Evolutionary conservation across 208 protist species (phyloP).

Genomic region (Crithidia bombi): DNA sequence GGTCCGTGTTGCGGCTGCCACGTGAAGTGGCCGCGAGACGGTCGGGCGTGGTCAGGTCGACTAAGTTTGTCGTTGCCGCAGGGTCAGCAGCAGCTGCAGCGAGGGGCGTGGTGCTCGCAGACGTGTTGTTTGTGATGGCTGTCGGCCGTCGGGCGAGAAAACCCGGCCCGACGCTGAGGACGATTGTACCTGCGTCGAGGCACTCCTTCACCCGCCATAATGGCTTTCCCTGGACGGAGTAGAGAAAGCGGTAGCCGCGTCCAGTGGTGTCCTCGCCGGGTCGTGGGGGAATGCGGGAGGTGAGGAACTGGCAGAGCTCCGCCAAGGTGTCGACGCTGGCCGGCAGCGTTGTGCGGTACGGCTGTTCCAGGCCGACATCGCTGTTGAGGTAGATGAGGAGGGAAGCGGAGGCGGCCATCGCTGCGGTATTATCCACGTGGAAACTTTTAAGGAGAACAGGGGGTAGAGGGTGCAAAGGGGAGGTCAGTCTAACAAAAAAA

Average conservation of each 20-base stretch:
- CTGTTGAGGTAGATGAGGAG: conserved; percentile 69
- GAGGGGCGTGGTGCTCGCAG: background rate
- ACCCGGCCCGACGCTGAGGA: conserved; percentile 64
- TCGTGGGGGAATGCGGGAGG: conserved; percentile 39
- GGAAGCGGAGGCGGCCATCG: background rate
- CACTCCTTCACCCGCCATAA: conserved; percentile 82
- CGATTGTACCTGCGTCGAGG: conserved; percentile 52
- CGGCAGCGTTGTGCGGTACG: conserved; percentile 44
- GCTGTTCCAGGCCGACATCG: conserved; percentile 54
- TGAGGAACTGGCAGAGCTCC: conserved; percentile 62
- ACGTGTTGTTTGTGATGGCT: conserved; percentile 4
- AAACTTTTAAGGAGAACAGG: too few species aligned
- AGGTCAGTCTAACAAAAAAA: background rate
- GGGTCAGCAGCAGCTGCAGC: background rate
- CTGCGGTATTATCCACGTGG: too few species aligned
- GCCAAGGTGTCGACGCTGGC: conserved; percentile 64
- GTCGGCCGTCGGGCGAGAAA: conserved; percentile 47
- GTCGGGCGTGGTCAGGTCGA: conserved; percentile 25
- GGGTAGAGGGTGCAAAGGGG: too few species aligned
- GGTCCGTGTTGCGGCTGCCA: background rate
- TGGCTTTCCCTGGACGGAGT: conserved; percentile 62
- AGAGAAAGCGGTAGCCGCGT: conserved; percentile 74
- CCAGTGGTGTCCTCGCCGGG: conserved; percentile 30
- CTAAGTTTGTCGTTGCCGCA: background rate
- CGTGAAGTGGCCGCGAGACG: background rate